These are phyloP conservation scores for Biscogniauxia mediterranea DNA, from an alignment of 2,329 filamentous ascomycete species.

Conservation along the genomic window DNA sequence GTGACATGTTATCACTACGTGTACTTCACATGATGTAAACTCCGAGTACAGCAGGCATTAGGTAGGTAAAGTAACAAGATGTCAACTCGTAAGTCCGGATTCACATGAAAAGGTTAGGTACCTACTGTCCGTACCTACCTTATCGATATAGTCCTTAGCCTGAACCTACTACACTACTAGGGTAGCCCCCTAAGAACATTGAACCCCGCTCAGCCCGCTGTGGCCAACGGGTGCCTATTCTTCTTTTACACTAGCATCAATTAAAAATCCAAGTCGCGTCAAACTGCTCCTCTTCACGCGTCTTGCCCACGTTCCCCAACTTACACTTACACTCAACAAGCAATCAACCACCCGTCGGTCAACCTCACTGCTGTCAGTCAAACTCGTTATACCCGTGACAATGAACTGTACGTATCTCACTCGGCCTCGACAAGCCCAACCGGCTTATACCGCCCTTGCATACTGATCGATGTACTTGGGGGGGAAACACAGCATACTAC, in stretches of 20 bases:
- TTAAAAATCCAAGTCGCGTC: conserved; percentile 25
- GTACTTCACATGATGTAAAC: no score
- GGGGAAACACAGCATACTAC: conserved; percentile 45
- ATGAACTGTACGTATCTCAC: conserved; percentile 21
- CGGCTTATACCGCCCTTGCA: background rate
- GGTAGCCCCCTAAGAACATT: background rate
- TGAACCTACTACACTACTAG: no score
- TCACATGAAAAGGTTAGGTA: no score
- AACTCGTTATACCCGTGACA: background rate
- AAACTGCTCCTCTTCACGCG: conserved; percentile 22
- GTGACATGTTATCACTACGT: no score
- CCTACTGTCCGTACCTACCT: no score
- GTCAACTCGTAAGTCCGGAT: no score
- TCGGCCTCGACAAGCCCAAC: no score
- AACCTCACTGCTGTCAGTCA: background rate
- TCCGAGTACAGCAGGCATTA: no score
- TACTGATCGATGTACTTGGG: conserved; percentile 21
- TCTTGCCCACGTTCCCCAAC: conserved; percentile 13
- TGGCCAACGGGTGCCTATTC: background rate
- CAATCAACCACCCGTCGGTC: background rate
- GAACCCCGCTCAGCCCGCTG: no score
- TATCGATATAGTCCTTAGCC: no score
- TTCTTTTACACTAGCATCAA: conserved; percentile 15
- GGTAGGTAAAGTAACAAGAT: no score
- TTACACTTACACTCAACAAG: conserved; percentile 3